Base-by-base conservation (phyloP, 2,329 filamentous ascomycete genomes). In the Penicillium paneum region DNA sequence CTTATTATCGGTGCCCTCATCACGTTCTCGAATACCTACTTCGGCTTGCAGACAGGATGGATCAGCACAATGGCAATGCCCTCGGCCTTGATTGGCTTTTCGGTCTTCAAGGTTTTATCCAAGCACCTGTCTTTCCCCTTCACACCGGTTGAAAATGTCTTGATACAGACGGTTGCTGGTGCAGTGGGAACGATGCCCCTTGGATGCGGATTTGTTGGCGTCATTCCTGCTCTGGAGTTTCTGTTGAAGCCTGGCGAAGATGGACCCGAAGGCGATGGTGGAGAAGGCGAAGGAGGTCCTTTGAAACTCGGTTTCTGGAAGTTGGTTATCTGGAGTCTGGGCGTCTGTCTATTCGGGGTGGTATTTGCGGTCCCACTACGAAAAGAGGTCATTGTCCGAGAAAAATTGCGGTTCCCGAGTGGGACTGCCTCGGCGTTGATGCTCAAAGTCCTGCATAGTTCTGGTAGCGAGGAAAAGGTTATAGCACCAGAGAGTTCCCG, bases 21-120 rank as follows among this genome's bases (percentile, higher is more conserved):
- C 67, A 94, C 90, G 69, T 96, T 96, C 71, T 95, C 90, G 49
- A 99, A 99, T 71, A 97, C 95, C 79, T 99, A 97, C 74, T 99
- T 99, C 71, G 94, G 94, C n/a, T 79, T 99, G 31, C 94, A 97
- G 76, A 95, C 90, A 28, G 86, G 86, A 61, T 89, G 86, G 86
- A 83, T 90, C 35, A 84, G 87, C 66, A 90, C 90, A 63, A 97
- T 99, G 94, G 90, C 91, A 15, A 97, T 99, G 91, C 94, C 94
- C 0, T 90, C 91, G 1, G 94, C 91, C 21, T 78, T 99, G 56
- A 90, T 99, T 68, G 93, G 94, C 2, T 97, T 97, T 70, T 93
- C 91, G 11, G 88, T 96, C 64, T 99, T 99, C 80, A 91, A 90
- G 67, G 81, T 87, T 6, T 74, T 97, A 1, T 83, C 88, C 0